Evolutionary conservation across 1,284 basidiomycete species (phyloP).

Genomic region (Puccinia polysora): DNA sequence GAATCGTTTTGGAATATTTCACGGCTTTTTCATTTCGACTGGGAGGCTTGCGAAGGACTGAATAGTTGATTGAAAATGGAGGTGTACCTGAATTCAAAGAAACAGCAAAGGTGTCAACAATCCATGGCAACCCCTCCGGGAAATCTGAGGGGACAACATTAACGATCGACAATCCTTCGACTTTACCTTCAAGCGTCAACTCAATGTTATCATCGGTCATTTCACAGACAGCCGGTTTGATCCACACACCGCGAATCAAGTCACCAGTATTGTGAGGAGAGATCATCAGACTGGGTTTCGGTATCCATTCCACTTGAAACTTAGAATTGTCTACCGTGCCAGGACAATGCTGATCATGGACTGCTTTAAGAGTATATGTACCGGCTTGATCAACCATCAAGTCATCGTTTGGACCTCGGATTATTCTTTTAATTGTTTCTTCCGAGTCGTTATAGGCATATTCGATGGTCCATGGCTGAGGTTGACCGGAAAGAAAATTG

Average conservation of each 20-base stretch:
- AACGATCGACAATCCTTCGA: neutral
- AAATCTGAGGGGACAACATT: neutral
- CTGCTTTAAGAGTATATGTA: conserved; percentile 24
- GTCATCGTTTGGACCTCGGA: conserved; percentile 31
- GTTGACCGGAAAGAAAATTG: neutral
- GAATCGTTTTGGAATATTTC: conserved; percentile 67
- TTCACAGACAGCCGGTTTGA: conserved; percentile 36
- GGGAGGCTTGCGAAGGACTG: conserved; percentile 57
- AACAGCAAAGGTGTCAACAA: neutral
- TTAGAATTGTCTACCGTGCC: conserved; percentile 27
- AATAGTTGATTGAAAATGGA: conserved; percentile 30
- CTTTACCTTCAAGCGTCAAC: conserved; percentile 39
- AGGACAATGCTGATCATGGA: conserved; percentile 43
- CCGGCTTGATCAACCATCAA: conserved; percentile 32
- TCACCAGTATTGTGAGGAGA: conserved; percentile 27
- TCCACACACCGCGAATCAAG: conserved; percentile 25
- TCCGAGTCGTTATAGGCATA: conserved; percentile 18
- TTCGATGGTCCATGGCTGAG: conserved; percentile 31
- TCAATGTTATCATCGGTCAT: conserved; percentile 36
- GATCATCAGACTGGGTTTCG: conserved; percentile 33
- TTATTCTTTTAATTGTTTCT: conserved; percentile 2
- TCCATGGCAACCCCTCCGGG: too few relatives aligned
- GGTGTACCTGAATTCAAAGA: conserved; percentile 26
- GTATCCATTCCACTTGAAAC: conserved; percentile 37
- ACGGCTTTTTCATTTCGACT: conserved; percentile 62